Evolutionary conservation across 345 rosid species (phyloP).

Genomic region (Arabis hirsuta): DNA sequence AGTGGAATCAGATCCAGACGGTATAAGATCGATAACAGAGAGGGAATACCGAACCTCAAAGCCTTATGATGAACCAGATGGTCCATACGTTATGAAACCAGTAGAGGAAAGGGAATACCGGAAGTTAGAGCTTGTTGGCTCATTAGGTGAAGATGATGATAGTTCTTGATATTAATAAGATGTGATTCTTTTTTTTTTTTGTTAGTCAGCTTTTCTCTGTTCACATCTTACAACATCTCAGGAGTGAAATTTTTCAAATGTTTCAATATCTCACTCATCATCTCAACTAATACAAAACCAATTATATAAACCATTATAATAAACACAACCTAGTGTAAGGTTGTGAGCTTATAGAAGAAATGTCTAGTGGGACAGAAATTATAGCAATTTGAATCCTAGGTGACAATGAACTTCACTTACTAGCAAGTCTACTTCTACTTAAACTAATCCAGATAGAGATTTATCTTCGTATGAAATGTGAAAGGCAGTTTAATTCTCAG

Average conservation of each 20-base stretch:
- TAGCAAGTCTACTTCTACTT: constrained; percentile 8
- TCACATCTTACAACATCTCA: constrained; percentile 28
- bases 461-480: constrained; percentile 56
- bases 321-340: constrained; percentile 9
- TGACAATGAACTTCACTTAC: constrained; percentile 12
- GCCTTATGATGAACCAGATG: constrained; percentile 46
- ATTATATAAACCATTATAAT: neutral
- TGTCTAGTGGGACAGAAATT: neutral
- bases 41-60: constrained; percentile 60
- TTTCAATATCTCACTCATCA: constrained; percentile 17
- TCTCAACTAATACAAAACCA: constrained; percentile 9
- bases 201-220: constrained; percentile 16
- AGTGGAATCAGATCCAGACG: constrained; percentile 58
- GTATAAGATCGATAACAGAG: constrained; percentile 69
- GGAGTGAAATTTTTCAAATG: constrained; percentile 16
- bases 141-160: constrained; percentile 38
- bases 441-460: constrained; percentile 60
- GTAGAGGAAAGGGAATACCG: constrained; percentile 42
- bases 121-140: constrained; percentile 42
- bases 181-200: constrained; percentile 2
- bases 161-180: constrained; percentile 25
- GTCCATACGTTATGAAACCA: constrained; percentile 46
- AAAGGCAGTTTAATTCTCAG: constrained; percentile 70
- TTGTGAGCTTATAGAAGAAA: constrained; percentile 7
- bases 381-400: neutral